Evolutionary conservation across 192 early-diverging fungal species (phyloP).

Genomic region (Podila epicladia): DNA sequence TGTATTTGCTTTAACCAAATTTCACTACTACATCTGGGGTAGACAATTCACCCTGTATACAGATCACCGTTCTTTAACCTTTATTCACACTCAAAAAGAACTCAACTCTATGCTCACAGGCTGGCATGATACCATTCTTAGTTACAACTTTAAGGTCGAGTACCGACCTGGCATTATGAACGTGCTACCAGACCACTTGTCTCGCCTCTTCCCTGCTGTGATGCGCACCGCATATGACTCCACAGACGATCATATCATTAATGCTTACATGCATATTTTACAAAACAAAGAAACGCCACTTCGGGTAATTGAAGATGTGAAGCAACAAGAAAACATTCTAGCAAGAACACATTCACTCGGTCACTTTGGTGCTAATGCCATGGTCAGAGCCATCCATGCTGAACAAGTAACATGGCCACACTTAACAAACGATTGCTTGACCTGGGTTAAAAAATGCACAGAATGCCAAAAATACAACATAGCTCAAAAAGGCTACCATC

Average conservation of each 20-base stretch:
- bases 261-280: too few species aligned
- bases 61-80: background rate
- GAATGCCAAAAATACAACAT: background rate
- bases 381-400: background rate
- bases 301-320: background rate
- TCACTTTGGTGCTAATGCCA: background rate
- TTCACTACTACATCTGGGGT: background rate
- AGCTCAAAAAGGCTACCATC: background rate
- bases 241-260: too few species aligned
- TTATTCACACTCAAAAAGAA: background rate
- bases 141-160: conserved; percentile 17
- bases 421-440: background rate
- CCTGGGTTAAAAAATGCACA: background rate
- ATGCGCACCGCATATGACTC: too few species aligned
- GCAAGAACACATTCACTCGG: background rate
- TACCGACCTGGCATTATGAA: conserved; percentile 15
- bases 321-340: background rate
- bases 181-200: too few species aligned
- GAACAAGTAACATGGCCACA: background rate
- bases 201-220: too few species aligned
- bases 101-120: background rate
- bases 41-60: background rate
- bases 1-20: background rate
- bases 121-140: conserved; percentile 28
- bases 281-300: too few species aligned